Evolutionary conservation across 768 basidiomycete species (phyloP), one percentile per base, ranked within the genome.

Genomic region (Hortiboletus campestris): DNA sequence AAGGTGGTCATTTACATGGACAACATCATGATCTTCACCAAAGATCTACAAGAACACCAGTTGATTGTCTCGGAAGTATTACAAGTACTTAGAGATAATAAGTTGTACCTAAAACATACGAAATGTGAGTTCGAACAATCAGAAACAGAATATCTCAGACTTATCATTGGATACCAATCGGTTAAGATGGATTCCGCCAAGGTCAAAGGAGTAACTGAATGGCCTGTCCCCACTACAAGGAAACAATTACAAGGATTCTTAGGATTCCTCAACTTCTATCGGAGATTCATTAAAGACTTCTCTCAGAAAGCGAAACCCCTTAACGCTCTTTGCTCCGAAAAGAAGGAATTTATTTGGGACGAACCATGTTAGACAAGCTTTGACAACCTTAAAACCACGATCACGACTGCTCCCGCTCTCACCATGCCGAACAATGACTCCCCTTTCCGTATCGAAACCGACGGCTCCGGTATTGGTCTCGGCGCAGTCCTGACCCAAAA

Each of bases 21-120:
- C 44, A 71, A 79, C 44, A 78, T 78, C 2, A 67, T 78, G 0
- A 64, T 77, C 0, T 77, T 65, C 49, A 73, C 71, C 0, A 39
- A 50, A 28, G 57, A 52, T 1, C 66, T 66, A 4, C 58, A 72
- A 1, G 68, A 76, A 1, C 75, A 78, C 55, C 2, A 6, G 35
- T 1, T 4, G 2, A 25, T 60, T 1, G 32, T 57, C 0, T 0
- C 0, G 0, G 6, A 57, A 12, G 57, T 53, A 0, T 12, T 60
- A n/a, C 8, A 50, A 4, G 32, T 25, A 0, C n/a, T 55, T 0
- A 0, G 8, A n/a, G n/a, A n/a, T 0, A 53, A 56, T 5, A 29
- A 62, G 2, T 12, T 61, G 3, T 58, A 25, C 9, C 28, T 58
- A 0, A 51, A 54, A 35, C 40, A 41, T 4, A 20, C 14, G 0